A percentile compares a stretch with the other conserved stretches of the same genome.
phyloP scores from a whole-genome alignment of 2,329 filamentous ascomycete species.

The Fusarium guadeloupense region DNA sequence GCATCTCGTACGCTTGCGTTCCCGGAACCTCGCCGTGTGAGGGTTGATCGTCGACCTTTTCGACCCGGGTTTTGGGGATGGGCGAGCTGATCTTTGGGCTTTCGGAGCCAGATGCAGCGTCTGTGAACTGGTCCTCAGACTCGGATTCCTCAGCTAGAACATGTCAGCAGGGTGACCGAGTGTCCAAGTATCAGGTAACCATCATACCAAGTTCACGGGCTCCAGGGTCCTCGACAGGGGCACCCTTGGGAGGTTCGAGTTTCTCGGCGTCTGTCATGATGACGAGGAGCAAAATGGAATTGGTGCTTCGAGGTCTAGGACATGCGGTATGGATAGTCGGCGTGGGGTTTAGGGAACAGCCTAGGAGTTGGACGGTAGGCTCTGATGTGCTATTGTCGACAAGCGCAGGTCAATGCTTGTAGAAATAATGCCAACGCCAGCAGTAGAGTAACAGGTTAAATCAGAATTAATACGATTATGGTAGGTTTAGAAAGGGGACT shows the following conservation, averaged over 20 bases:
- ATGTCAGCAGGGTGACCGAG: conserved; percentile 37
- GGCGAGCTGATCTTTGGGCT: conserved; percentile 58
- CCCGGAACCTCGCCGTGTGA: conserved; percentile 70
- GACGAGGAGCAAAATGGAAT: too few relatives aligned
- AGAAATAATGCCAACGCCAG: not conserved
- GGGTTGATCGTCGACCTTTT: conserved; percentile 63
- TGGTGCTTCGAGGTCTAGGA: conserved; percentile 16
- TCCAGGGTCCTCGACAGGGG: conserved; percentile 61
- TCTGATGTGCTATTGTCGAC: conserved; percentile 9
- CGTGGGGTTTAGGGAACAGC: conserved; percentile 30
- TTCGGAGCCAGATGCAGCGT: conserved; percentile 65
- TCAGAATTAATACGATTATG: conserved; percentile 13
- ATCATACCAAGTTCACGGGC: conserved; percentile 66
- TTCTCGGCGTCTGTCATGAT: conserved; percentile 46
- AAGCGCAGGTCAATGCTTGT: conserved; percentile 2
- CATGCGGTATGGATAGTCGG: conserved; percentile 36
- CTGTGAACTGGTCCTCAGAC: conserved; percentile 75
- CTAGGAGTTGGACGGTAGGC: conserved; percentile 18
- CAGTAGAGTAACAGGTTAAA: conserved; percentile 4
- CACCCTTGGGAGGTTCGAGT: conserved; percentile 47
- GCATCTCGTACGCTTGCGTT: conserved; percentile 65
- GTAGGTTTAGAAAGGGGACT: conserved; percentile 32
- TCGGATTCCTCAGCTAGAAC: conserved; percentile 62
- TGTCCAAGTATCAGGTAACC: not conserved
- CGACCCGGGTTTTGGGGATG: conserved; percentile 67